phyloP scores from a whole-genome alignment of 169 alveolate species.

The Plasmodium gaboni region DNA sequence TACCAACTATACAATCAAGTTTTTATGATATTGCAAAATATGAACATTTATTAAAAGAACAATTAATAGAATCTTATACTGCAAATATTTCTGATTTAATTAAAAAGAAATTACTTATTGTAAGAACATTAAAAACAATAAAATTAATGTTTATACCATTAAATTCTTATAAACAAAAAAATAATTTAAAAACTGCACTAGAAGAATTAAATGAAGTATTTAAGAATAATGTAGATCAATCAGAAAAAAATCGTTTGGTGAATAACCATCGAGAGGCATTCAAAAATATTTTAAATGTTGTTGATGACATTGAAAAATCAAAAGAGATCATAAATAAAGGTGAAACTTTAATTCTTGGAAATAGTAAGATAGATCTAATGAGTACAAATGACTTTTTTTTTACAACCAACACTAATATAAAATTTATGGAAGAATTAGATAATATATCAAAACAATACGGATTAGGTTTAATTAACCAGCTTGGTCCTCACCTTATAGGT shows the following conservation, averaged over 20 bases:
- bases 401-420: slow-evolving; percentile 3
- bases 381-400: slow-evolving; percentile 26
- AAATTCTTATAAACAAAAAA: slow-evolving; percentile 6
- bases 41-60: slow-evolving; percentile 37
- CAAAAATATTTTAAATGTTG: not conserved
- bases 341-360: slow-evolving; percentile 10
- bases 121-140: slow-evolving; percentile 18
- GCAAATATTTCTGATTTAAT: slow-evolving; percentile 15
- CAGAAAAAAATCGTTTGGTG: not conserved
- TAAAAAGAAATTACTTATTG: slow-evolving; percentile 14
- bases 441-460: slow-evolving; percentile 11
- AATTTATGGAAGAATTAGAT: slow-evolving; percentile 17
- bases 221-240: not conserved
- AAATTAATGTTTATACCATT: slow-evolving; percentile 13
- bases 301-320: not conserved
- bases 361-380: not conserved
- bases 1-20: not conserved
- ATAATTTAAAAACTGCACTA: slow-evolving; percentile 14
- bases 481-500: slow-evolving; percentile 34
- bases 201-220: slow-evolving; percentile 16
- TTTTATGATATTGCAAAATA: slow-evolving; percentile 36
- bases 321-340: not conserved
- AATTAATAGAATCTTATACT: slow-evolving; percentile 14
- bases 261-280: not conserved
- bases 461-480: not conserved